Base-by-base conservation (phyloP, 768 basidiomycete genomes). In the Hysterangium stoloniferum region DNA sequence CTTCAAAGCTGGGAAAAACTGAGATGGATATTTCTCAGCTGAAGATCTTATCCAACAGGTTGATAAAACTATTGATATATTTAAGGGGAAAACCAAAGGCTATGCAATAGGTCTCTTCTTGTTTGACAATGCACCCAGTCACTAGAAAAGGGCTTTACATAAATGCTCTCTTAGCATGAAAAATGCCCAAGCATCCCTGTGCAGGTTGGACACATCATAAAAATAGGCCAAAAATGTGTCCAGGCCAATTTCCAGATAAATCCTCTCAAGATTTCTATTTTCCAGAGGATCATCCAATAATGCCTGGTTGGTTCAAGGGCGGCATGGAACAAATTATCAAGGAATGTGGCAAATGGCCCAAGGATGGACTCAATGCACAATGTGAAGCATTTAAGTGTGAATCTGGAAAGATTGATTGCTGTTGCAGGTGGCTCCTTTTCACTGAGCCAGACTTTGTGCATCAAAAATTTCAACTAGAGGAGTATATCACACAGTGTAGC, bases 361-460 rank as follows among this genome's bases (percentile, higher is more conserved):
- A 38, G 17, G n/a, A 42, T 4, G 15, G 19, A 29, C 37, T 58
- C 1, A 15, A 33, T 4, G 57, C 57, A 2, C 28, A 50, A 37
- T 62, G 63, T 27, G 31, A 55, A 0, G 42, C 58, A 12, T 69
- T 71, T 54, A 62, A 72, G 17, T 69, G 68, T 48, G 25, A 54
- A 0, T 33, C 54, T 0, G 56, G 45, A 12, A 33, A 44, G 1
- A 54, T 52, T 1, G 25, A 51, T 27, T 71, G 71, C 56, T 73
- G 70, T 57, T 64, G 60, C 46, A 61, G 63, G 1, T 50, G 64
- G 3, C 53, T 71, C 2, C 66, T 75, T 0, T 72, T 60, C 59
- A 66, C 64, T 35, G 55, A 76, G 43, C 68, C 68, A 4, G 71
- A 77, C 53, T 76, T 75, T 56, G 19, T 56, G 2, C 48, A 64